Conservation (phyloP, 129 eudicot species). For the Centella asiatica region DNA sequence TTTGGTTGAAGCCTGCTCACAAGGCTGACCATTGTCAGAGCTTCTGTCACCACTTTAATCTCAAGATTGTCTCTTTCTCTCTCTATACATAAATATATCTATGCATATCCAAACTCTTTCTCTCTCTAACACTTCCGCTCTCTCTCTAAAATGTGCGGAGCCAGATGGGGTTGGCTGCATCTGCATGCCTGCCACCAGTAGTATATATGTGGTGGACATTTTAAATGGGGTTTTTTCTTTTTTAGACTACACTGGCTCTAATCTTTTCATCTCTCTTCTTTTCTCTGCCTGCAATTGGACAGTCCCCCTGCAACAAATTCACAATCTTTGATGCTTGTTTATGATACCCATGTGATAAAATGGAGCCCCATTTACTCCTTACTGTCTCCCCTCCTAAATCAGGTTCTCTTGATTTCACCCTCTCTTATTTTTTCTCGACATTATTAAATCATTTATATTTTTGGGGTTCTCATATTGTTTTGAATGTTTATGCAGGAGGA, state of each 20-base stretch:
- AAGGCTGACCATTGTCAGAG: neutral
- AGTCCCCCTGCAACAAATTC: neutral
- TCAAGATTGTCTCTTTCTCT: too few species aligned
- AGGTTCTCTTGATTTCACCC: neutral
- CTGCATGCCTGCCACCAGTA: constrained; percentile 12
- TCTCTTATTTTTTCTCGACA: neutral
- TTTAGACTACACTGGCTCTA: too few species aligned
- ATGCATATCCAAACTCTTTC: too few species aligned
- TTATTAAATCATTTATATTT: neutral
- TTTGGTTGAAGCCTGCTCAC: neutral
- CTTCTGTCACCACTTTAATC: neutral
- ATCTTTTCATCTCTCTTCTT: neutral
- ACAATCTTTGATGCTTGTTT: neutral
- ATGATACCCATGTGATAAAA: constrained; percentile 1
- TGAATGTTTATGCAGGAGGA: neutral
- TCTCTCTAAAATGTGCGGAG: neutral
- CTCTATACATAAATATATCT: too few species aligned
- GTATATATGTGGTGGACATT: neutral
- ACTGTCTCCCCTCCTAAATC: neutral
- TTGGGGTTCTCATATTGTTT: neutral
- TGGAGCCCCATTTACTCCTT: neutral
- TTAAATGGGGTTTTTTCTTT: too few species aligned
- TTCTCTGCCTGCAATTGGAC: neutral
- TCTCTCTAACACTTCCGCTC: too few species aligned
- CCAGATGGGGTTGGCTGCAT: constrained; percentile 1